phyloP scores from a whole-genome alignment of 2,329 filamentous ascomycete species.

The Sphaerulina musiva region DNA sequence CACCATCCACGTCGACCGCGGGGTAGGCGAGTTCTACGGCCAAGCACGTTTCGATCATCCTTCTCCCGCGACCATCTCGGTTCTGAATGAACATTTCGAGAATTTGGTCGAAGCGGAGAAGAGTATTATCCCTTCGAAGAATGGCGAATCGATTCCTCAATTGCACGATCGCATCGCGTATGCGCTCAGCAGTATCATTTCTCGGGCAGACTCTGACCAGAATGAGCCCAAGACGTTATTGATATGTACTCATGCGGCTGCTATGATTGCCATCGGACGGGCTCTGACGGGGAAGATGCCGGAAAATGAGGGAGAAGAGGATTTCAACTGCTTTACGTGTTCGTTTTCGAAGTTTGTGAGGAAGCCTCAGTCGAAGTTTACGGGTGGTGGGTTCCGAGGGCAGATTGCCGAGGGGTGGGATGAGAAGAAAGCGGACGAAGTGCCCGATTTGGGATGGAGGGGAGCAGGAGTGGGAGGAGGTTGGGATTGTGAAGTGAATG shows the following conservation, averaged over 20 bases:
- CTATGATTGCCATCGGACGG: conserved; percentile 78
- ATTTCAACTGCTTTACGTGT: conserved; percentile 81
- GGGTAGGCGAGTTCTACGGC: conserved; percentile 80
- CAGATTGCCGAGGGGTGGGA: conserved; percentile 25
- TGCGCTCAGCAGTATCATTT: conserved; percentile 63
- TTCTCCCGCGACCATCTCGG: conserved; percentile 57
- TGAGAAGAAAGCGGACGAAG: conserved; percentile 29
- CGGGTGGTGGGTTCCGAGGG: not conserved
- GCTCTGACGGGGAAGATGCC: conserved; percentile 74
- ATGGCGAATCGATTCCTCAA: conserved; percentile 71
- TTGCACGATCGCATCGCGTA: conserved; percentile 74
- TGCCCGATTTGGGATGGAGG: conserved; percentile 49
- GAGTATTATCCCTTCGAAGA: conserved; percentile 56
- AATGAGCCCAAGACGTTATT: conserved; percentile 62
- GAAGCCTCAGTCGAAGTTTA: conserved; percentile 26
- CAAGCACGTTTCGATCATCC: conserved; percentile 80
- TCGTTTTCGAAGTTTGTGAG: conserved; percentile 64
- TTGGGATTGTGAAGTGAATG: conserved; percentile 75
- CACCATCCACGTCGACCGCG: conserved; percentile 35
- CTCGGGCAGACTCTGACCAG: conserved; percentile 60
- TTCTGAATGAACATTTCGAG: conserved; percentile 63
- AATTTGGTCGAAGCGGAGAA: conserved; percentile 41
- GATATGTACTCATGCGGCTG: conserved; percentile 83
- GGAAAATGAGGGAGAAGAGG: conserved; percentile 61
- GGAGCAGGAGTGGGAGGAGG: conserved; percentile 61